phyloP scores from a whole-genome alignment of 495 filamentous ascomycete species.

The Oidiodendron maius region DNA sequence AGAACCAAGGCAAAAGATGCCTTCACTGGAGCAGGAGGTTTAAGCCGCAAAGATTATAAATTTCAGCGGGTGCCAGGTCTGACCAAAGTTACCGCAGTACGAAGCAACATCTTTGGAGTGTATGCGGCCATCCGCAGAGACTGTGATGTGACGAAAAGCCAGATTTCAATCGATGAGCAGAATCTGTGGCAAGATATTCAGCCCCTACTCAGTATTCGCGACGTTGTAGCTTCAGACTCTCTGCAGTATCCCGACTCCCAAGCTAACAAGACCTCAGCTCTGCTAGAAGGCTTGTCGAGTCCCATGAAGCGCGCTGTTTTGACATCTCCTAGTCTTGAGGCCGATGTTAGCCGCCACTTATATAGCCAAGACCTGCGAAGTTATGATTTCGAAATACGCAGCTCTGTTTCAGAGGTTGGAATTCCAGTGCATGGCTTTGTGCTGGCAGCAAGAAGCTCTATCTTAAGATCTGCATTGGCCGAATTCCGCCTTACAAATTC shows the following conservation, averaged over 20 bases:
- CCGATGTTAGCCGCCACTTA: slow-evolving; percentile 22
- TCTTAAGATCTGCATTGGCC: slow-evolving; percentile 57
- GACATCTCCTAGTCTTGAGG: slow-evolving; percentile 17
- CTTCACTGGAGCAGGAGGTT: slow-evolving; percentile 39
- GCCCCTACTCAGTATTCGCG: slow-evolving; percentile 57
- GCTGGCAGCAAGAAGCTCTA: slow-evolving; percentile 60
- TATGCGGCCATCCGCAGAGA: slow-evolving; percentile 86
- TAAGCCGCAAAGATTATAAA: slow-evolving; percentile 78
- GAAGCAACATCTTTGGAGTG: slow-evolving; percentile 81
- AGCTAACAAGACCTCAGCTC: slow-evolving; percentile 10
- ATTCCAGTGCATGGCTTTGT: slow-evolving; percentile 85
- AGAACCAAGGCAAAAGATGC: slow-evolving; percentile 74
- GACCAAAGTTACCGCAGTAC: slow-evolving; percentile 73
- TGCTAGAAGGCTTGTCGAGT: slow-evolving; percentile 14
- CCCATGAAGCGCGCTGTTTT: slow-evolving; percentile 21
- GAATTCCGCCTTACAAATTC: slow-evolving; percentile 36
- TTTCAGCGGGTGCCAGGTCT: slow-evolving; percentile 84
- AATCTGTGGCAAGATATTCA: slow-evolving; percentile 70
- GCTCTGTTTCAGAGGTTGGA: slow-evolving; percentile 46
- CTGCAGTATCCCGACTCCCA: slow-evolving; percentile 9
- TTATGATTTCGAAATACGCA: slow-evolving; percentile 37
- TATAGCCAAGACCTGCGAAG: slow-evolving; percentile 31
- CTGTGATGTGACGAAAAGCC: slow-evolving; percentile 71
- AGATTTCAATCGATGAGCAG: slow-evolving; percentile 57
- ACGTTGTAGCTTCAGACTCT: slow-evolving; percentile 31